Percentiles rank a stretch among this genome's conserved stretches.
Evolutionary conservation across 2,329 filamentous ascomycete genomes (phyloP).

Genomic region (Aspergillus tubingensis): DNA sequence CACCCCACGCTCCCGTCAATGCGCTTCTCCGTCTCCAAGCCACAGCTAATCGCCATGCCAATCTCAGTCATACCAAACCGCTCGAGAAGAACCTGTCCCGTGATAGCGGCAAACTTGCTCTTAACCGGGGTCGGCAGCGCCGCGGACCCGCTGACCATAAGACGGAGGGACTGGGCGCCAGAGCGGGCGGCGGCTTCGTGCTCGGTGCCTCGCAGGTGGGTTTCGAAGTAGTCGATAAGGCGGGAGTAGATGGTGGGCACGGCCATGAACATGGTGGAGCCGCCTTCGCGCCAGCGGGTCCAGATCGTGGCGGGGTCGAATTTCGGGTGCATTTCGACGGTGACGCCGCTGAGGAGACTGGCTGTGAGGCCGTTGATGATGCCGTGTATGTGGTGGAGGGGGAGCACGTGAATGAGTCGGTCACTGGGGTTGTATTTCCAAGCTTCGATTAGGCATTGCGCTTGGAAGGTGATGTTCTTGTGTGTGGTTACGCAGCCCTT

Average conservation of each 20-base stretch:
- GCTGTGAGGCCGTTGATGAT: constrained; percentile 54
- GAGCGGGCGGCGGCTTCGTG: constrained; percentile 34
- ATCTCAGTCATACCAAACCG: constrained; percentile 56
- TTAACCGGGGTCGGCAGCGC: constrained; percentile 47
- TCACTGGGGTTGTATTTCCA: constrained; percentile 40
- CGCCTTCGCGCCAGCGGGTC: constrained; percentile 48
- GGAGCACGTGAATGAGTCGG: constrained; percentile 52
- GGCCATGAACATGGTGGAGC: constrained; percentile 52
- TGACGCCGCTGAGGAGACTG: constrained; percentile 48
- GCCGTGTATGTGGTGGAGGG: constrained; percentile 55
- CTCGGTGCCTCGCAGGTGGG: constrained; percentile 39
- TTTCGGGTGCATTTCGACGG: constrained; percentile 52
- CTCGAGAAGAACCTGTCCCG: constrained; percentile 47
- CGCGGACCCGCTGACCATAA: constrained; percentile 47
- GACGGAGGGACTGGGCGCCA: constrained; percentile 38
- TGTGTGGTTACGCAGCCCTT: constrained; percentile 49
- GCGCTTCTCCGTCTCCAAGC: constrained; percentile 40
- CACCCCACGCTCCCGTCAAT: constrained; percentile 54
- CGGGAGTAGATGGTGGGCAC: constrained; percentile 56
- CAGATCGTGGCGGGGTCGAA: constrained; percentile 50
- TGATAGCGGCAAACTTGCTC: constrained; percentile 43
- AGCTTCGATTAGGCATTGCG: constrained; percentile 32
- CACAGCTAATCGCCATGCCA: constrained; percentile 52
- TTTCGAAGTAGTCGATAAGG: constrained; percentile 49
- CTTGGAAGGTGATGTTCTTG: constrained; percentile 41